Base-by-base conservation (phyloP, 208 protist genomes). In the Endotrypanum monterogeii region DNA sequence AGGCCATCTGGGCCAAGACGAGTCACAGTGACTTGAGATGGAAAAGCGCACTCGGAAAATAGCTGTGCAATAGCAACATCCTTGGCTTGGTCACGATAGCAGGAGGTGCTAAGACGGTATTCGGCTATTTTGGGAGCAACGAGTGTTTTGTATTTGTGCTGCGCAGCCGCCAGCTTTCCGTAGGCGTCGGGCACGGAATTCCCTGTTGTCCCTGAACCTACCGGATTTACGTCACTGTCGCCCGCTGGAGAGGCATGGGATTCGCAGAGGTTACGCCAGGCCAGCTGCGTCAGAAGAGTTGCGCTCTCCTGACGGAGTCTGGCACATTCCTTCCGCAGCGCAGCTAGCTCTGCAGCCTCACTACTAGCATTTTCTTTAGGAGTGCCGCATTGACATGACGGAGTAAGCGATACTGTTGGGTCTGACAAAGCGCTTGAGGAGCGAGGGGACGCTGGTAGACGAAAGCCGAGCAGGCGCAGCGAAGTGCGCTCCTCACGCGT, bases 11-110 rank as follows among this genome's bases (percentile, higher is more conserved):
- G 6, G 23, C 46, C 65, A 11, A 80, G 32, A 18, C 63, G 61
- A 30, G 35, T 28, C 20, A 80, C 76, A 7, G 62, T 56, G 28
- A 80, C 76, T n/a, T 51, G 54, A 9, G 35, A 28, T 11, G 76
- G 76, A 46, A 80, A 80, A 1, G 54, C 20, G 18, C 66, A 63
- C n/a, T 28, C 39, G 12, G 30, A 0, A 46, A 80, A 46, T 8
- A 80, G 50, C 8, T 75, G 62, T 1, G 41, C n/a, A 30, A 80
- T 75, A 1, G 76, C 76, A 23, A 75, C 50, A 23, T 80, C 76
- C 25, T 75, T 63, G 3, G 70, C 62, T 9, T 25, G 62, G 39
- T 62, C 61, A 37, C 11, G 3, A 16, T 12, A 6, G 12, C 25
- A 2, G 4, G 35, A 12, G 0, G 44, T 9, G 25, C 37, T 50